These are phyloP conservation scores for Elasticomyces elasticus DNA, from an alignment of 495 filamentous ascomycete species.

Conservation along the genomic window DNA sequence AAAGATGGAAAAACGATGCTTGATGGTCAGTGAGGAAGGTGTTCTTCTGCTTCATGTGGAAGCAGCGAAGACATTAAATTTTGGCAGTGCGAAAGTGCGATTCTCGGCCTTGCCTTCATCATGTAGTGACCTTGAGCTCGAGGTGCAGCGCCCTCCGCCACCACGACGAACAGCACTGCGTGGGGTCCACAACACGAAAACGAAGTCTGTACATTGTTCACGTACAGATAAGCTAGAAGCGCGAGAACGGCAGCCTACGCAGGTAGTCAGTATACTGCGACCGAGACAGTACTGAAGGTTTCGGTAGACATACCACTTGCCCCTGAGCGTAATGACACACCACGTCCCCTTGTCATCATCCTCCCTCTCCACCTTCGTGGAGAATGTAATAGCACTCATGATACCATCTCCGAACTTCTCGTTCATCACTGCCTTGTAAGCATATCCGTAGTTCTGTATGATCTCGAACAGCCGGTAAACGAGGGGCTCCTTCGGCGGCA, in stretches of 20 bases:
- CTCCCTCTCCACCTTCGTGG: constrained; percentile 93
- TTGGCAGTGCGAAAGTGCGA: neutral
- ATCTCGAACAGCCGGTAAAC: constrained; percentile 95
- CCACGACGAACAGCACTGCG: neutral
- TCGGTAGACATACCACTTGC: constrained; percentile 69
- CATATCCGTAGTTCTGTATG: constrained; percentile 95
- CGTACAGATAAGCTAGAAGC: constrained; percentile 31
- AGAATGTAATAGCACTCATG: constrained; percentile 94
- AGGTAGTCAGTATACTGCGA: neutral
- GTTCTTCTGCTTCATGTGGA: neutral
- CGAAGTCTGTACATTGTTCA: too few species aligned
- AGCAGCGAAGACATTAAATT: neutral
- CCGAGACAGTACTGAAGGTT: neutral
- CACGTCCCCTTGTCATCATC: constrained; percentile 74
- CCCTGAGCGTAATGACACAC: constrained; percentile 83
- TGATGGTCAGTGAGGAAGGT: neutral
- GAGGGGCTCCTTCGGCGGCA: constrained; percentile 89
- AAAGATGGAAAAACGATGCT: neutral
- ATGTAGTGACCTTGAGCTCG: neutral
- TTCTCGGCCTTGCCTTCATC: neutral
- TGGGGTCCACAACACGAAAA: neutral
- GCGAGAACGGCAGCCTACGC: constrained; percentile 31
- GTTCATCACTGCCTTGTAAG: constrained; percentile 92
- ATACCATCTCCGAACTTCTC: constrained; percentile 99
- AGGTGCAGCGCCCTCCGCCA: neutral